Percentiles rank a stretch among this genome's conserved stretches.
Conservation (phyloP, 108 stramenopile genomes). For the Cyclotella cryptica region DNA sequence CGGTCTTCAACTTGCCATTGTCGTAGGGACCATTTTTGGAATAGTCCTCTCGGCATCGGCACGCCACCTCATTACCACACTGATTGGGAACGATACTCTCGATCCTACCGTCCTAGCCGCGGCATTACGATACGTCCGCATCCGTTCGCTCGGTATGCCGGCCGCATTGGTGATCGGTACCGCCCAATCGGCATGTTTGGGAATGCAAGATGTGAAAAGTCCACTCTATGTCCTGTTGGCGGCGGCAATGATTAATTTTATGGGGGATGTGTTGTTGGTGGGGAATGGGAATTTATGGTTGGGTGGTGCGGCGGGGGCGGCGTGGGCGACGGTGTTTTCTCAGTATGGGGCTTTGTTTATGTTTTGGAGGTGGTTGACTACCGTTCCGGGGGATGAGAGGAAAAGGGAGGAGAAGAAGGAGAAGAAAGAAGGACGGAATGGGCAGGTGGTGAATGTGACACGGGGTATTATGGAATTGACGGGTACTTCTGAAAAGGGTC, state of each 20-base stretch:
- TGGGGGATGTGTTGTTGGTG: constrained; percentile 78
- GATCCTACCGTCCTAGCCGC: constrained; percentile 72
- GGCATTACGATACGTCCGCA: constrained; percentile 83
- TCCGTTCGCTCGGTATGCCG: constrained; percentile 86
- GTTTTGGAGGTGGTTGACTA: constrained; percentile 75
- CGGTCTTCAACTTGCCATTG: constrained; percentile 69
- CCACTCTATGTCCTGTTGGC: constrained; percentile 81
- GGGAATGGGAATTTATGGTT: constrained; percentile 59
- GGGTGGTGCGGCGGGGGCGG: constrained; percentile 87
- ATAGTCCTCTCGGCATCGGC: constrained; percentile 58
- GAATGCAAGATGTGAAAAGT: constrained; percentile 75
- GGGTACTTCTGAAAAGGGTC: constrained; percentile 44
- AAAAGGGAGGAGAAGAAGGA: constrained; percentile 8
- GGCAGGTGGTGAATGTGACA: constrained; percentile 55
- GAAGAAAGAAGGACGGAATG: neutral
- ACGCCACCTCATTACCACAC: constrained; percentile 50
- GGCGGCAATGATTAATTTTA: constrained; percentile 83
- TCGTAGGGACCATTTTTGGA: constrained; percentile 72
- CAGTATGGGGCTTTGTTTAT: constrained; percentile 79
- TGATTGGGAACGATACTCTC: constrained; percentile 82
- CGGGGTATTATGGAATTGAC: constrained; percentile 73
- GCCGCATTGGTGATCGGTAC: constrained; percentile 81
- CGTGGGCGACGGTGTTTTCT: constrained; percentile 91
- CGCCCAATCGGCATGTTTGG: constrained; percentile 74
- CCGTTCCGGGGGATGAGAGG: constrained; percentile 15